phyloP scores from a whole-genome alignment of 805 yeast genomes.

The Saccharomycopsis sp. region DNA sequence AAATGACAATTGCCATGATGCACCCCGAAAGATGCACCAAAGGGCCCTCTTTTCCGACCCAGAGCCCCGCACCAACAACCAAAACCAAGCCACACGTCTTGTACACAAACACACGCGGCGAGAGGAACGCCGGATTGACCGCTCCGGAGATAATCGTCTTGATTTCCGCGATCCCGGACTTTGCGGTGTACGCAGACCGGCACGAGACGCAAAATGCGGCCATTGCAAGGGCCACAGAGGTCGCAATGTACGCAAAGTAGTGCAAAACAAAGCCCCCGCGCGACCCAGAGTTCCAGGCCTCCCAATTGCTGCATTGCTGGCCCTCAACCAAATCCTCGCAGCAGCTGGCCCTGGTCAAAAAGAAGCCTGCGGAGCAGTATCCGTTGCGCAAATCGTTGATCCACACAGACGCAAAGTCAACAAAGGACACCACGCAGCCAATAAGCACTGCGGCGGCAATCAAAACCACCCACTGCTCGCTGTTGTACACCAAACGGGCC shows the following conservation, averaged over 20 bases:
- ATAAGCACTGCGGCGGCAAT: conserved; percentile 24
- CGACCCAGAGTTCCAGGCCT: conserved; percentile 20
- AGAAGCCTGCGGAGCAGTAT: conserved; percentile 12
- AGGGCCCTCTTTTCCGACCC: conserved; percentile 88
- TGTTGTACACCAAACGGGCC: background rate
- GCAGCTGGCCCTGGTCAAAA: conserved; percentile 12
- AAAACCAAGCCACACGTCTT: conserved; percentile 55
- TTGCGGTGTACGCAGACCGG: conserved; percentile 34
- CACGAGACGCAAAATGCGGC: conserved; percentile 21
- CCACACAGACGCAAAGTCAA: conserved; percentile 17
- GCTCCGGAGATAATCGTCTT: conserved; percentile 64
- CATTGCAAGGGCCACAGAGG: conserved; percentile 4
- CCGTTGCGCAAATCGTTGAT: conserved; percentile 18
- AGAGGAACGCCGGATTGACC: conserved; percentile 46
- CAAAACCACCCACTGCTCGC: conserved; percentile 21
- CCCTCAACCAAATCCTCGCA: conserved; percentile 24
- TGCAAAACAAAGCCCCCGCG: conserved; percentile 6
- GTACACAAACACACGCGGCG: conserved; percentile 41
- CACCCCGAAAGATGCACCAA: conserved; percentile 73
- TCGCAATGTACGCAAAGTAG: conserved; percentile 7
- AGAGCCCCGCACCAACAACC: conserved; percentile 68
- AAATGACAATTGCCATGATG: conserved; percentile 37
- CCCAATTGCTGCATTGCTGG: conserved; percentile 15
- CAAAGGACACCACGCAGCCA: conserved; percentile 10
- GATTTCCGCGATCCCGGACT: conserved; percentile 70